Evolutionary conservation across 2,329 filamentous ascomycete genomes (phyloP).

Genomic region (Pochonia chlamydosporia): DNA sequence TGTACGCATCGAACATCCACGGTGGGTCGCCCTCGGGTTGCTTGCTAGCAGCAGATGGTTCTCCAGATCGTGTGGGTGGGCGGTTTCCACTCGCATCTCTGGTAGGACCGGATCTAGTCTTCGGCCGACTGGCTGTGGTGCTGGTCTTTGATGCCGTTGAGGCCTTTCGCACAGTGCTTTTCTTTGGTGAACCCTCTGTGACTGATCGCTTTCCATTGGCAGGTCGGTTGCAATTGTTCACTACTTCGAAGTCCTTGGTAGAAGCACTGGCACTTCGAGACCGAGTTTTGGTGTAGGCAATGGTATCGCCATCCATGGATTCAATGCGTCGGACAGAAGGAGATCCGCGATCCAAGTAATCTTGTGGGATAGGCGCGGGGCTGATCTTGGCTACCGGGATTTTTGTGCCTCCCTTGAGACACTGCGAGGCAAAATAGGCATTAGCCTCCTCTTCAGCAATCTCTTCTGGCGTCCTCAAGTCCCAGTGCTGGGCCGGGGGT

Average conservation of each 20-base stretch:
- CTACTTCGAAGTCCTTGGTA: conserved; percentile 22
- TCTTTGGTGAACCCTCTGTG: conserved; percentile 51
- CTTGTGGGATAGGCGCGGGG: conserved; percentile 66
- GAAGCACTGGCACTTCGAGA: conserved; percentile 65
- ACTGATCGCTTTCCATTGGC: conserved; percentile 34
- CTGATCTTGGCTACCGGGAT: conserved; percentile 84
- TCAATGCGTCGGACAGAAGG: conserved; percentile 57
- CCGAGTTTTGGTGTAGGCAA: conserved; percentile 56
- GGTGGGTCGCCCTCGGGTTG: conserved; percentile 90
- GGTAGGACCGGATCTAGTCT: conserved; percentile 54
- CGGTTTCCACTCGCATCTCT: conserved; percentile 45
- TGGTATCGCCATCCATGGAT: conserved; percentile 50
- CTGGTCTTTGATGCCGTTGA: conserved; percentile 37
- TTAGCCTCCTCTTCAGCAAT: conserved; percentile 56
- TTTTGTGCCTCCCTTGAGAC: conserved; percentile 61
- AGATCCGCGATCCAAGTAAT: conserved; percentile 69
- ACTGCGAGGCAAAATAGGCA: conserved; percentile 46
- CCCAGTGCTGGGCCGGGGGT: conserved; percentile 51
- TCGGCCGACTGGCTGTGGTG: conserved; percentile 45
- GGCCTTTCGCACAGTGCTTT: conserved; percentile 39
- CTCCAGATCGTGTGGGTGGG: conserved; percentile 58
- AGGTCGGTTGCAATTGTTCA: conserved; percentile 13
- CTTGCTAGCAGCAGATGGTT: conserved; percentile 45
- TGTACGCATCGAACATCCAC: conserved; percentile 92
- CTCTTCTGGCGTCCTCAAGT: conserved; percentile 72